Evolutionary conservation across 148 eudicot species (phyloP), one percentile per base, ranked within the genome.

Genomic region (Talinum fruticosum): DNA sequence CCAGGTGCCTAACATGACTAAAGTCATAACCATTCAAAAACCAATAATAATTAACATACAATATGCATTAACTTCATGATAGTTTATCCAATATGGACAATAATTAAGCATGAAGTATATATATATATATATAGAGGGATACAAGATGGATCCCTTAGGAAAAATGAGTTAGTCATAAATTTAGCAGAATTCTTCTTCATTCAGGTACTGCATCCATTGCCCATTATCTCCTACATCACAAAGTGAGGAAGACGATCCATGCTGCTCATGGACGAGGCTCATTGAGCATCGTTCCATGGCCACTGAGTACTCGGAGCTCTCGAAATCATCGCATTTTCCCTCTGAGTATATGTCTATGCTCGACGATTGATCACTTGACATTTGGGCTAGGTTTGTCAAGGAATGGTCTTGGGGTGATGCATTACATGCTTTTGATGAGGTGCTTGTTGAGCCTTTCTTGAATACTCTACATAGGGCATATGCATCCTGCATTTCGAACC

Each of bases 161-260:
- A 51, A 41, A 12, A 38, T 28, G 37, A 62, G 19, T 34, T 24
- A 37, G 36, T 47, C n/a, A 51, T 49, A n/a, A 32, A 33, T 2
- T 74, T 69, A 79, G 83, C 66, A 72, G 81, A 66, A 32, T 72
- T 94, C 98, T 44, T 92, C 97, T 57, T 93, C 85, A 73, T 81
- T 87, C 72, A 92, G 89, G 81, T 89, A 92, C 15, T 91, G 91
- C 89, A 90, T 85, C 98, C 98, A 94, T 74, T 86, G 92, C 10
- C 77, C 84, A 61, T 23, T 24, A 4, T 92, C 97, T n/a, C 75
- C 89, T 24, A 53, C 26, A 36, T 81, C 84, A 68, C 64, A 73
- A 19, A 78, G 26, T 2, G 81, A 82, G 23, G 84, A 59, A 28
- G 84, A 82, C 30, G 82, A 69, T 79, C 71, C 79, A 5, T 62